Percentiles rank a stretch among this genome's conserved stretches.
Evolutionary conservation across 345 rosid genomes (phyloP).

Genomic region (Hibiscus trionum): DNA sequence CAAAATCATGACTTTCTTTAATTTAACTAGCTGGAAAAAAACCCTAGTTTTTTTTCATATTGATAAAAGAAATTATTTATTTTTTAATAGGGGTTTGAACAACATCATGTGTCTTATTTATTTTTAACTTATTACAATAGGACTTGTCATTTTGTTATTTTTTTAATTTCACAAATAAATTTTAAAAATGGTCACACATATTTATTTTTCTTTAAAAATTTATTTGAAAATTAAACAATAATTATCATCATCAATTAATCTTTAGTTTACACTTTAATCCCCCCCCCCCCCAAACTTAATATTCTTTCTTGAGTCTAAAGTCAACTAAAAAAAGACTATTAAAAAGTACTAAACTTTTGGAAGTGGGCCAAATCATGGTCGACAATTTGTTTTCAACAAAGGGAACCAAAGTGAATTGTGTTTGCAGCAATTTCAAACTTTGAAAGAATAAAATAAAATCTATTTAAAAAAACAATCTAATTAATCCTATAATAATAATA

Average conservation of each 20-base stretch:
- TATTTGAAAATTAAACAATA: neutral
- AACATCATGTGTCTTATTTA: no score
- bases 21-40: conserved; percentile 1
- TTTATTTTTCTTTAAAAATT: neutral
- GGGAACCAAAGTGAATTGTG: neutral
- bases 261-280: neutral
- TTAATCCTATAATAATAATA: neutral
- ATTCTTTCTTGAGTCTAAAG: conserved; percentile 12
- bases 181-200: no score
- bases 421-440: conserved; percentile 3
- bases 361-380: conserved; percentile 3
- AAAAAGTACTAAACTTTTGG: neutral
- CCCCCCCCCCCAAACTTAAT: neutral
- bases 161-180: no score
- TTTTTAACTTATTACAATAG: no score
- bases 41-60: neutral
- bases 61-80: neutral
- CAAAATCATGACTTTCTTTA: neutral
- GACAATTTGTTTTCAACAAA: neutral
- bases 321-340: neutral
- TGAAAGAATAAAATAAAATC: neutral
- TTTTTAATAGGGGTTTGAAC: no score
- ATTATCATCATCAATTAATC: neutral
- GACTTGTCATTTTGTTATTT: no score
- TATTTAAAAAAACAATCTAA: neutral